A percentile compares a stretch with the other conserved stretches of the same genome.
Evolutionary conservation across 1,284 basidiomycete genomes (phyloP).

Genomic region (Pseudozyma tsukubaensis): DNA sequence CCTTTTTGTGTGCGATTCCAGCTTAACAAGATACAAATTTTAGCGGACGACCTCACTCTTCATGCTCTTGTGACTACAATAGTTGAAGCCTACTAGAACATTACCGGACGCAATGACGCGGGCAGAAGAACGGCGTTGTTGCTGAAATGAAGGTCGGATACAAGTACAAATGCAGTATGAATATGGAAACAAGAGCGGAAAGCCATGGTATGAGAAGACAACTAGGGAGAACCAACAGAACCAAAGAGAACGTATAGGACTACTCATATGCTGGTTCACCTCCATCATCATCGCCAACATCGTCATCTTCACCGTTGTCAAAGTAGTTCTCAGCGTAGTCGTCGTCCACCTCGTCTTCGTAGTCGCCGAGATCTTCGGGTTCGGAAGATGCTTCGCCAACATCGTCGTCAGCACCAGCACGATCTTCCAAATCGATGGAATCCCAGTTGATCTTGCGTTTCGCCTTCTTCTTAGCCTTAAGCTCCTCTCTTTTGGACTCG

Average conservation of each 20-base stretch:
- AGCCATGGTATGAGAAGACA: neutral
- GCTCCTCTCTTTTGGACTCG: slow-evolving; percentile 53
- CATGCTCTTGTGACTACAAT: no score
- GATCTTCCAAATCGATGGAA: slow-evolving; percentile 56
- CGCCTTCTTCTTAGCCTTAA: slow-evolving; percentile 46
- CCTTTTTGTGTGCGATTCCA: neutral
- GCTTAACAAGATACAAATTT: no score
- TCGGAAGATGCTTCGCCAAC: slow-evolving; percentile 54
- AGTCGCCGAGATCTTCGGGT: slow-evolving; percentile 62
- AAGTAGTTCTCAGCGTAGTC: slow-evolving; percentile 68
- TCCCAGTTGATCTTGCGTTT: slow-evolving; percentile 61
- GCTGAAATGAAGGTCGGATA: slow-evolving; percentile 13
- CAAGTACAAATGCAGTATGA: slow-evolving; percentile 32
- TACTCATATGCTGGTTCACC: slow-evolving; percentile 63
- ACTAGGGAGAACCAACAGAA: neutral
- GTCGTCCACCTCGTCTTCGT: slow-evolving; percentile 68
- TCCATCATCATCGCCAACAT: slow-evolving; percentile 56
- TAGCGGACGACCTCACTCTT: no score
- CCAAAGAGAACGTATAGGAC: neutral
- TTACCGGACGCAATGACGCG: neutral
- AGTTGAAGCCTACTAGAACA: neutral
- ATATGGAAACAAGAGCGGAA: neutral
- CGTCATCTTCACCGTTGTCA: slow-evolving; percentile 67
- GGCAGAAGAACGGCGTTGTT: neutral
- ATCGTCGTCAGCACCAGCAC: slow-evolving; percentile 54